phyloP scores from a whole-genome alignment of 129 eudicot species.

The Saussurea involucrata region DNA sequence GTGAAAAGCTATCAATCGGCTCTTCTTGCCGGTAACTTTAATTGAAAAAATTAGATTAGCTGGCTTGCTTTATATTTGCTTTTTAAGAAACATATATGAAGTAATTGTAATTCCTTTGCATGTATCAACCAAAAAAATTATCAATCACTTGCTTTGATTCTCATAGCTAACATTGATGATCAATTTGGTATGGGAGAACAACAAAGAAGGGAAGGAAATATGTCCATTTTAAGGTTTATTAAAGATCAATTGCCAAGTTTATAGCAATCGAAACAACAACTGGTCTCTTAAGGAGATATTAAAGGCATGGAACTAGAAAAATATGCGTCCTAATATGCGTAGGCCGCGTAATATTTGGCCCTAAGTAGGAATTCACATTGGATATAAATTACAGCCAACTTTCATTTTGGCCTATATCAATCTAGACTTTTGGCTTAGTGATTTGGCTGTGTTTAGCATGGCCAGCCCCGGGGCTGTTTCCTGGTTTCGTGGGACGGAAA shows the following conservation, averaged over 20 bases:
- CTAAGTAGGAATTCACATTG: constrained; percentile 11
- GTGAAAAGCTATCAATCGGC: constrained; percentile 18
- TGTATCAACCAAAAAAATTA: background rate
- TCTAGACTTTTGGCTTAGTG: constrained; percentile 27
- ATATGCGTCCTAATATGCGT: background rate
- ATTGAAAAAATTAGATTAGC: background rate
- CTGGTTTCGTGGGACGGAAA: constrained; percentile 46
- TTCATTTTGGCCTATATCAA: background rate
- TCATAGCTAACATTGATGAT: background rate
- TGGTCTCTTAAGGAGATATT: background rate
- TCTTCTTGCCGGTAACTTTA: constrained; percentile 16
- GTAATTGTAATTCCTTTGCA: background rate
- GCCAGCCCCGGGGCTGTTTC: constrained; percentile 47
- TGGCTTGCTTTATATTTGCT: background rate
- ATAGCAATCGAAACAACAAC: constrained; percentile 17
- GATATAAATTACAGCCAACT: constrained; percentile 12
- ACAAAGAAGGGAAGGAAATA: background rate
- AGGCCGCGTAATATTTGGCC: background rate
- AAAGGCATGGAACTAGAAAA: background rate
- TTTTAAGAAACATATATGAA: background rate
- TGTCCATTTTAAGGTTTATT: background rate
- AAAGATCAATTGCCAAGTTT: background rate
- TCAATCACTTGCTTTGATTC: background rate
- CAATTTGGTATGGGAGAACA: background rate
- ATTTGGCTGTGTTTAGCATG: constrained; percentile 26